Evolutionary conservation across 495 filamentous ascomycete species (phyloP).

Genomic region (Bacidia gigantensis): DNA sequence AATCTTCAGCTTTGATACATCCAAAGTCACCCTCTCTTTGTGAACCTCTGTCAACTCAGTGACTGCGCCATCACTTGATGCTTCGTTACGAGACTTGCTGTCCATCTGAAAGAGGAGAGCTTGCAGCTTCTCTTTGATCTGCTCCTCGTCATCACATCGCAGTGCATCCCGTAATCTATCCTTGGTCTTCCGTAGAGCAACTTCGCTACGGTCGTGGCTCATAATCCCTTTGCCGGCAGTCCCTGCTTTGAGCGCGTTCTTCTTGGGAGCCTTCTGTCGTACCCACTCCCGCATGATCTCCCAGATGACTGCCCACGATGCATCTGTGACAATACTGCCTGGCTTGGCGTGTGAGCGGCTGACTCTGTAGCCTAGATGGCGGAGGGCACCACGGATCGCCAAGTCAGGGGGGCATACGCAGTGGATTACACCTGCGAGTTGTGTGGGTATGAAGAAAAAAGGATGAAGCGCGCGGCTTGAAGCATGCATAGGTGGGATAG

Average conservation of each 20-base stretch:
- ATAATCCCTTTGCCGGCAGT: conserved; percentile 58
- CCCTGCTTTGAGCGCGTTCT: conserved; percentile 45
- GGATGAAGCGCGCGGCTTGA: conserved; percentile 54
- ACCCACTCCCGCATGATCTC: conserved; percentile 89
- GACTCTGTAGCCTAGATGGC: conserved; percentile 62
- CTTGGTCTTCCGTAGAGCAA: conserved; percentile 18
- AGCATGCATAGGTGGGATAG: conserved; percentile 32
- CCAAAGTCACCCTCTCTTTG: conserved; percentile 11
- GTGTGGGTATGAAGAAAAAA: conserved; percentile 71
- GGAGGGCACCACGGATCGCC: conserved; percentile 64
- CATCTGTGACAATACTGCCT: conserved; percentile 82
- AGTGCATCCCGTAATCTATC: conserved; percentile 24
- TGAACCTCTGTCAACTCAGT: conserved; percentile 13
- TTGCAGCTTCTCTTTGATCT: conserved; percentile 30
- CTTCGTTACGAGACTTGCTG: neutral
- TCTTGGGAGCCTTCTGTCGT: conserved; percentile 60
- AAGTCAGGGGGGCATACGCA: conserved; percentile 59
- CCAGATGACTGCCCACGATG: conserved; percentile 80
- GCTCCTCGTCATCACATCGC: conserved; percentile 21
- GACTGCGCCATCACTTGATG: neutral
- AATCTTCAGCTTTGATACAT: neutral
- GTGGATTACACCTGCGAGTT: conserved; percentile 58
- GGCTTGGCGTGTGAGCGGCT: conserved; percentile 76
- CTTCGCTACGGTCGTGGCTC: conserved; percentile 26
- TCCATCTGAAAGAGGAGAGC: conserved; percentile 15